A percentile compares a stretch with the other conserved stretches of the same genome.
Conservation (phyloP, 345 rosid species). For the Erucastrum elatum region DNA sequence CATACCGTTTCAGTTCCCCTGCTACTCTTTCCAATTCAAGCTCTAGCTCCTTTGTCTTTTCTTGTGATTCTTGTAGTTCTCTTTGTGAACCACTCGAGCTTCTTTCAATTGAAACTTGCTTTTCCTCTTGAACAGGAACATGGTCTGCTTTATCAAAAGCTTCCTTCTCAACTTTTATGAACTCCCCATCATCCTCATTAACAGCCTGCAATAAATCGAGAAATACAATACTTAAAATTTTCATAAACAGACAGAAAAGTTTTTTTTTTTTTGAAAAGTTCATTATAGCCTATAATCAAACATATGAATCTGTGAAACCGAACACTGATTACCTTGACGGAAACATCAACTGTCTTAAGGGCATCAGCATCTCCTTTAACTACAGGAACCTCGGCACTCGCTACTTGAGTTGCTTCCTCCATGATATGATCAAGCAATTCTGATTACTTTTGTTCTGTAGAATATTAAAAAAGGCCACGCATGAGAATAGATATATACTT, state of each 20-base stretch:
- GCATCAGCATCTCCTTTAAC: slow-evolving; percentile 46
- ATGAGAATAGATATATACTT: slow-evolving; percentile 22
- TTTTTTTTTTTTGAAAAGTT: too few relatives aligned
- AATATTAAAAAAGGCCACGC: background rate
- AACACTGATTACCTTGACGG: slow-evolving; percentile 52
- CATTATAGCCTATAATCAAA: background rate
- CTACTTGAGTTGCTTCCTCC: slow-evolving; percentile 60
- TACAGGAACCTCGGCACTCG: slow-evolving; percentile 55
- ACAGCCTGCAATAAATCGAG: slow-evolving; percentile 43
- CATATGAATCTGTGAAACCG: slow-evolving; percentile 3
- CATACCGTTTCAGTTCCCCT: slow-evolving; percentile 61
- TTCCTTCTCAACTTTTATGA: slow-evolving; percentile 94
- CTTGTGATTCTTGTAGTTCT: slow-evolving; percentile 79
- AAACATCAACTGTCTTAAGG: slow-evolving; percentile 41
- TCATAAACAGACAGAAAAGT: background rate
- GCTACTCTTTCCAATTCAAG: slow-evolving; percentile 73
- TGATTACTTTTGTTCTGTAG: slow-evolving; percentile 22
- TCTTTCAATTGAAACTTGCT: slow-evolving; percentile 45
- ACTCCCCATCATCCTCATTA: slow-evolving; percentile 79
- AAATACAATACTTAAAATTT: too few relatives aligned
- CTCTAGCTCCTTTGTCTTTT: slow-evolving; percentile 77
- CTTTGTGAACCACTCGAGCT: slow-evolving; percentile 59
- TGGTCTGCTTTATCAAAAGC: slow-evolving; percentile 47
- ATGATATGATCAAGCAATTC: slow-evolving; percentile 40
- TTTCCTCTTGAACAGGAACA: slow-evolving; percentile 35